A percentile compares a stretch with the other conserved stretches of the same genome.
Evolutionary conservation across 1,284 basidiomycete species (phyloP).

Genomic region (Puccinia triticina): DNA sequence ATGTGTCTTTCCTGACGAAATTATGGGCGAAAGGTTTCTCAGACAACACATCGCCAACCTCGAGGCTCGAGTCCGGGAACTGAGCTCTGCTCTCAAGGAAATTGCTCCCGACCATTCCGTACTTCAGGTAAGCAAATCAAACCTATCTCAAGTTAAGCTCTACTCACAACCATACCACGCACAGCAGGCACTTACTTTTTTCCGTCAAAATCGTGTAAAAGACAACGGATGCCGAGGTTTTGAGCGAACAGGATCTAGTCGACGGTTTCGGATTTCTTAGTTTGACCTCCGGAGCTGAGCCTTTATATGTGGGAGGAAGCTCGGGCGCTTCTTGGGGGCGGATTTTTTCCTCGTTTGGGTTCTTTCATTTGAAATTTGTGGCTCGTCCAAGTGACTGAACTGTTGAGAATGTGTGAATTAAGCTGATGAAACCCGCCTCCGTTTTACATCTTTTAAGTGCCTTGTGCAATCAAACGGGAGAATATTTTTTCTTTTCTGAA

Average conservation of each 20-base stretch:
- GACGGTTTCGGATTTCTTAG: slow-evolving; percentile 41
- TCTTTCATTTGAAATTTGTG: background rate
- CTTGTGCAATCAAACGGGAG: slow-evolving; percentile 33
- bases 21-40: slow-evolving; percentile 43
- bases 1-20: slow-evolving; percentile 47
- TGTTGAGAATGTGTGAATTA: background rate
- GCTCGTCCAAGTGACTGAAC: background rate
- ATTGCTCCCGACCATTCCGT: slow-evolving; percentile 8
- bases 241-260: slow-evolving; percentile 35
- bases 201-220: background rate
- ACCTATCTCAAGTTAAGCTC: background rate
- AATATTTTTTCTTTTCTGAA: slow-evolving; percentile 13
- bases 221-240: slow-evolving; percentile 14
- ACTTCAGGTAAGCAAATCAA: slow-evolving; percentile 1
- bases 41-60: slow-evolving; percentile 45
- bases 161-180: background rate
- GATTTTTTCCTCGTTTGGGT: slow-evolving; percentile 49
- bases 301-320: slow-evolving; percentile 48
- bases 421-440: slow-evolving; percentile 1
- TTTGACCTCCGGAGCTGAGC: slow-evolving; percentile 45
- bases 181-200: background rate
- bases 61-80: slow-evolving; percentile 25
- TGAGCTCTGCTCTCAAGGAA: slow-evolving; percentile 31
- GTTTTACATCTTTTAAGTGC: slow-evolving; percentile 3
- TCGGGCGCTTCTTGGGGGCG: slow-evolving; percentile 41